These are phyloP conservation scores for Arabidopsis suecica DNA, from an alignment of 345 rosid species.

Conservation along the genomic window DNA sequence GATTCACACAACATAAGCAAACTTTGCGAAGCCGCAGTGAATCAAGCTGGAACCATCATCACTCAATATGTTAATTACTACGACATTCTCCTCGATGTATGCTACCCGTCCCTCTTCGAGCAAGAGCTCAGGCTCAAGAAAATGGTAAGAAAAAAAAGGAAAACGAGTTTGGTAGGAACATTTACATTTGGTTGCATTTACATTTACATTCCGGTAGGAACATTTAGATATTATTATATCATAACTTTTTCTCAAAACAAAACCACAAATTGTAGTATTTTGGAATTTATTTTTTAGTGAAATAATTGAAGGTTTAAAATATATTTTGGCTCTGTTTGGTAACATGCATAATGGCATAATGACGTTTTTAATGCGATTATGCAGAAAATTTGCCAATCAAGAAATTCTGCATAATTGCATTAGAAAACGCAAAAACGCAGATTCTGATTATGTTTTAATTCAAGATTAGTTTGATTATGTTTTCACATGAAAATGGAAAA, in stretches of 20 bases:
- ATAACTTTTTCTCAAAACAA: neutral
- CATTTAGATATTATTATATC: neutral
- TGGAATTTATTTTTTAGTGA: neutral
- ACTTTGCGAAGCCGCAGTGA: constrained; percentile 60
- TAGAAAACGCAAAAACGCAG: too few relatives aligned
- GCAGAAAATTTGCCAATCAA: too few relatives aligned
- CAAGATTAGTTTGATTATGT: too few relatives aligned
- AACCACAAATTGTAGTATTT: neutral
- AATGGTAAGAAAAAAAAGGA: constrained; percentile 50
- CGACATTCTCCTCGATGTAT: constrained; percentile 81
- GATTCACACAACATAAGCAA: constrained; percentile 61
- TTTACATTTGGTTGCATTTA: constrained; percentile 18
- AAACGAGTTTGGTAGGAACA: neutral
- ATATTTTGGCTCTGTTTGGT: too few relatives aligned
- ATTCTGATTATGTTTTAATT: too few relatives aligned
- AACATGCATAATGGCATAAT: too few relatives aligned
- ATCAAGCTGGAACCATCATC: constrained; percentile 57
- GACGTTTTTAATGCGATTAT: too few relatives aligned
- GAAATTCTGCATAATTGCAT: too few relatives aligned
- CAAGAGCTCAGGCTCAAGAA: constrained; percentile 85
- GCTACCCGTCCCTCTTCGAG: constrained; percentile 81
- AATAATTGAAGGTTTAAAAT: too few relatives aligned
- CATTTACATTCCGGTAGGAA: neutral
- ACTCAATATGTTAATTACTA: constrained; percentile 73
- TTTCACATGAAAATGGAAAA: too few relatives aligned